Base-by-base conservation (phyloP, 2,329 filamentous ascomycete genomes). In the Hymenoscyphus fructigenus region DNA sequence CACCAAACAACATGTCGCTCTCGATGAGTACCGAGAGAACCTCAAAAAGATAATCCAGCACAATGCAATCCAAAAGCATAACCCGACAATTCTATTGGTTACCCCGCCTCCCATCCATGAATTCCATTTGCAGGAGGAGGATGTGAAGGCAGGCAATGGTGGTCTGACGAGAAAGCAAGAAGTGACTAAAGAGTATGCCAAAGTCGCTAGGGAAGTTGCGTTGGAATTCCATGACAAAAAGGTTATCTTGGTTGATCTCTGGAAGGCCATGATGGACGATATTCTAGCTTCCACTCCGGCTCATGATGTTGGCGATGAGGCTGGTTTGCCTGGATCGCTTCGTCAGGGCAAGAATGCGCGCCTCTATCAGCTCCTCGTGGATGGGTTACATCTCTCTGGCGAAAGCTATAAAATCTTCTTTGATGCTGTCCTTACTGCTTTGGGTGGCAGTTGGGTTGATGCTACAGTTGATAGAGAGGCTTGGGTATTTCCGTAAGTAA, bases 71-170 rank as follows among this genome's bases (percentile, higher is more conserved):
- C 77, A 78, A 64, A 88, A 86, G 5, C 93, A 97, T 73, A 82
- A 84, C 41, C 88, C 91, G 29, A 87, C 85, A 61, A 88, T 93
- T 62, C 82, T 97, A 56, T 80, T 98, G 5, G 83, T 97, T 58
- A 90, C 92, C 0, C 92, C 94, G 29, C 91, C 93, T 1, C 93
- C 93, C 0, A 78, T 96, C 60, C 90, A 97, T 72, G 89, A 75
- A 75, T 65, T 73, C 65, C 57, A 80, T 69, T 60, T 78, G 76
- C 62, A 76, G 74, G 62, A 65, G 68, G 44, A 72, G 71, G 67
- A 74, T 60, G 17, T 75, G 32, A 74, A 78, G 26, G 68, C 68
- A 63, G 66, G 72, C 17, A 60, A 70, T 34, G 2, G 57, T 28
- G 60, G 70, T 83, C 78, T 72, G 80, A 85, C 60, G 70, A 83